Conservation (phyloP, 2,329 filamentous ascomycete genomes). For the Trichophyton benhamiae region DNA sequence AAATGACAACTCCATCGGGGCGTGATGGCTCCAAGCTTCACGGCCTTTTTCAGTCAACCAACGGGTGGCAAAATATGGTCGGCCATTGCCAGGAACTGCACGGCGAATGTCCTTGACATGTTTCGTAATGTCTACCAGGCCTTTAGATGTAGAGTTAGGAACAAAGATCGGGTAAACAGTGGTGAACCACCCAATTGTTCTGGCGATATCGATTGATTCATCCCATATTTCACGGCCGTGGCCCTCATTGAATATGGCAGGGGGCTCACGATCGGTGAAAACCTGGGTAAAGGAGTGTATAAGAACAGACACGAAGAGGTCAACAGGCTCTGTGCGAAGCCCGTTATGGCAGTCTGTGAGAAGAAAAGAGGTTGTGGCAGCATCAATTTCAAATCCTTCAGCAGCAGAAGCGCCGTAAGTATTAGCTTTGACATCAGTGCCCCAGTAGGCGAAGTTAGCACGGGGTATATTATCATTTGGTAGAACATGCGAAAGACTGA, state of each 20-base stretch:
- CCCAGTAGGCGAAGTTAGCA: constrained; percentile 28
- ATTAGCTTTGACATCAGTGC: constrained; percentile 23
- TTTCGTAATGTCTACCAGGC: constrained; percentile 23
- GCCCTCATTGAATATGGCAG: constrained; percentile 39
- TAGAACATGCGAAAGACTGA: constrained; percentile 11
- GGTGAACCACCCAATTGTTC: constrained; percentile 42
- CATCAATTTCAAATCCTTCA: constrained; percentile 24
- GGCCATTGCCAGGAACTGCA: constrained; percentile 22
- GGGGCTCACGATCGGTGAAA: constrained; percentile 32
- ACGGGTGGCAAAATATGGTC: constrained; percentile 27
- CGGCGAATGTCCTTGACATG: constrained; percentile 30
- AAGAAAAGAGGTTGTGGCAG: constrained; percentile 22
- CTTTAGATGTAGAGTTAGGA: constrained; percentile 11
- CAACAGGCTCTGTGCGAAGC: constrained; percentile 28
- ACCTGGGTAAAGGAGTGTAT: constrained; percentile 34
- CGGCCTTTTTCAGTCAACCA: constrained; percentile 20
- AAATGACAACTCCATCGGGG: constrained; percentile 32
- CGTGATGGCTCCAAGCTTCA: constrained; percentile 24
- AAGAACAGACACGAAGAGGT: constrained; percentile 27
- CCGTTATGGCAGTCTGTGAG: constrained; percentile 23
- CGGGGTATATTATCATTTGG: constrained; percentile 23
- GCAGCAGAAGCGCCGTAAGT: constrained; percentile 26
- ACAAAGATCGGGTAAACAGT: constrained; percentile 35
- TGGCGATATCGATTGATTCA: constrained; percentile 33
- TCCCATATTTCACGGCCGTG: constrained; percentile 39